Percentiles rank a stretch among this genome's conserved stretches.
Conservation (phyloP, 2,329 filamentous ascomycete genomes). For the Ceratocystis harringtonii region DNA sequence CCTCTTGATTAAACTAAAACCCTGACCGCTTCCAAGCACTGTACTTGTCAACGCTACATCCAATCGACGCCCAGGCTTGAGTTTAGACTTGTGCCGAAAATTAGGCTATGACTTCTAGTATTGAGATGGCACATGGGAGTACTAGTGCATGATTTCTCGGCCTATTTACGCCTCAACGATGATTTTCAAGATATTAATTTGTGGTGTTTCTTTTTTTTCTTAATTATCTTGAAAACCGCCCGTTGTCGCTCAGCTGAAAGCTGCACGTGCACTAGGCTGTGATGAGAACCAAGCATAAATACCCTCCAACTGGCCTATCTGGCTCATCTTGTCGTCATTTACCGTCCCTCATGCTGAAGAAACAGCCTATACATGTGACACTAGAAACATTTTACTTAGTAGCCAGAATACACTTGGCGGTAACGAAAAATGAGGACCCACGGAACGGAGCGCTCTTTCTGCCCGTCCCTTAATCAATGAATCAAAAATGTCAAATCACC, state of each 20-base stretch:
- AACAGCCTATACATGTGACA: neutral
- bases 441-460: neutral
- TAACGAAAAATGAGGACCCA: neutral
- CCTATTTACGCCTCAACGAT: neutral
- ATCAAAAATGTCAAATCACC: neutral
- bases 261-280: neutral
- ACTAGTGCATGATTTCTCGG: neutral
- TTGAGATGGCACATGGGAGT: too few relatives aligned
- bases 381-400: neutral
- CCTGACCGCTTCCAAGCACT: neutral
- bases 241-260: neutral
- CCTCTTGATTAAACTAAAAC: neutral
- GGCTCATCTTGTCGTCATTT: neutral
- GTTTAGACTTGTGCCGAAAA: too few relatives aligned
- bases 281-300: neutral
- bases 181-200: neutral
- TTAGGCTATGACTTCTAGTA: too few relatives aligned
- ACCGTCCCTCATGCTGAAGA: neutral
- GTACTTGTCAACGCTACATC: too few relatives aligned
- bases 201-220: neutral
- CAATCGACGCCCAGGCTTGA: too few relatives aligned
- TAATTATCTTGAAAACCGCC: too few relatives aligned
- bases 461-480: neutral
- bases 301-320: neutral
- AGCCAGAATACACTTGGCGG: neutral